Evolutionary conservation across 257 asterid species (phyloP).

Genomic region (Solanum piurae): DNA sequence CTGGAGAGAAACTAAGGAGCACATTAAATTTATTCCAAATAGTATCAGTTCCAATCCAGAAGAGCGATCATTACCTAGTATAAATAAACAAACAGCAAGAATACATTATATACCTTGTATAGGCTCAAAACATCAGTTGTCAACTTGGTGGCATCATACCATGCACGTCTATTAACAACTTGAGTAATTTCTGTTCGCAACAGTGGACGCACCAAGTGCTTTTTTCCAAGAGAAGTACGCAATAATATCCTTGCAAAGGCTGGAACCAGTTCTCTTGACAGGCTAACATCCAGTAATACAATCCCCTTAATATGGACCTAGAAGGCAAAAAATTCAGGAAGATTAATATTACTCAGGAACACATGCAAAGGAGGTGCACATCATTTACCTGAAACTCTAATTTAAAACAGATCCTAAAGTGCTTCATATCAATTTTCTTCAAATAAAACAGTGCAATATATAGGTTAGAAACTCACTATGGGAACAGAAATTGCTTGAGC

Average conservation of each 20-base stretch:
- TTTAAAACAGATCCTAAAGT: neutral
- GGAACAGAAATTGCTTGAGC: neutral
- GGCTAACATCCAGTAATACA: constrained; percentile 56
- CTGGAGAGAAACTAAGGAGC: neutral
- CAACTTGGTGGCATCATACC: constrained; percentile 85
- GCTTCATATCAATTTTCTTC: neutral
- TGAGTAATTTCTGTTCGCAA: constrained; percentile 88
- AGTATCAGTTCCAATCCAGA: neutral
- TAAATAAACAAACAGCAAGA: neutral
- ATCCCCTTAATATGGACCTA: constrained; percentile 89
- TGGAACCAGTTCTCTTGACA: constrained; percentile 59
- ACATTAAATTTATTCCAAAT: neutral
- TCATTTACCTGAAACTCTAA: neutral
- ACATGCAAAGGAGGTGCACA: neutral
- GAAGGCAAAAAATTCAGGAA: neutral
- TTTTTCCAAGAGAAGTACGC: constrained; percentile 83
- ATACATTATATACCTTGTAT: constrained; percentile 53
- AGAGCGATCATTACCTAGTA: neutral
- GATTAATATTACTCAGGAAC: neutral
- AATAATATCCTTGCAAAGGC: constrained; percentile 78
- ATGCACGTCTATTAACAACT: constrained; percentile 88
- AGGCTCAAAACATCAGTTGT: constrained; percentile 65
- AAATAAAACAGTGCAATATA: neutral
- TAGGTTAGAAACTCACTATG: neutral
- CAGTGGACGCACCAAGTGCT: constrained; percentile 78